Evolutionary conservation across 108 stramenopile genomes (phyloP), one percentile per base, ranked within the genome.

Genomic region (Aurantiochytrium sp.): DNA sequence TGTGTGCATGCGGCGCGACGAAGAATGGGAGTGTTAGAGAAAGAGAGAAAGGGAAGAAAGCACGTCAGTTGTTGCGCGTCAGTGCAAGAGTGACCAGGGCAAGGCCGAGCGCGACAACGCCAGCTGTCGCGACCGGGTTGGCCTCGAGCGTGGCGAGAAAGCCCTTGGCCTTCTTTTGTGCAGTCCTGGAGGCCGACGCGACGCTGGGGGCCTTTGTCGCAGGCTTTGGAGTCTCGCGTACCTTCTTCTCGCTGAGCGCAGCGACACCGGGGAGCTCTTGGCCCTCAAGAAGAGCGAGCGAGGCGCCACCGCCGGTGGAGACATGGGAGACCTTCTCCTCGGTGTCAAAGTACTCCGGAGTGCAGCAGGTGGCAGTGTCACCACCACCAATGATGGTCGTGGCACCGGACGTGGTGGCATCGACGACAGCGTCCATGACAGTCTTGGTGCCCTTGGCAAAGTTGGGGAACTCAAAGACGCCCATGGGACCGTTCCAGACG

Each of bases 401-500:
- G 23, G 96, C 97, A 58, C 98, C 98, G 43, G 92, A 92, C 53
- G 91, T 92, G 89, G 98, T 98, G 89, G 96, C 92, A 57, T 98
- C 97, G 53, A 97, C 98, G 89, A 99, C 93, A 87, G 97, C 96
- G 91, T 98, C 95, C 88, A 98, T 98, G 89, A 99, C 90, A 58
- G 93, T 96, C 88, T 97, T 95, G 42, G 98, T 98, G 91, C 98
- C 98, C 45, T 89, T 93, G 53, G 97, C 96, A 92, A 98, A 98
- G 55, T 95, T 94, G 72, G 95, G 90, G 93, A 98, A 96, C 90
- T 99, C 99, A 87, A 99, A 99, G 2, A 98, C 98, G 44, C 99
- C 99, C 97, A 97, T 97, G 72, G 99, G 99, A 89, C 99, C 99
- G 90, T 99, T 99, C 95, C 96, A 99, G 12, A 99, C 94, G 90